Evolutionary conservation across 768 basidiomycete genomes (phyloP).

Genomic region (Floccularia luteovirens): DNA sequence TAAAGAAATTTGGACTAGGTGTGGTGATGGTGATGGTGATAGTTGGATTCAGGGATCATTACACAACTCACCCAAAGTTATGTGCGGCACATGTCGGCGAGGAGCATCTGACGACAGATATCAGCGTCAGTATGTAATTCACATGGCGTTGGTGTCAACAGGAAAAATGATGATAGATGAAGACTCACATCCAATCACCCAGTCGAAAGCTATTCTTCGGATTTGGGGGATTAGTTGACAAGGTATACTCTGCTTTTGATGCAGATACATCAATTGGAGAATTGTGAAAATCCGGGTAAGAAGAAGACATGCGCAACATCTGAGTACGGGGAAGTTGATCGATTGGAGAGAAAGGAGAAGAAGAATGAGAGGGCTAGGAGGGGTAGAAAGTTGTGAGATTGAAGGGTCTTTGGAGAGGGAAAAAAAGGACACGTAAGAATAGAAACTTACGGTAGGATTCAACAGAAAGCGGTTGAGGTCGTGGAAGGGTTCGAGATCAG

Average conservation of each 20-base stretch:
- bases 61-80: slow-evolving; percentile 70
- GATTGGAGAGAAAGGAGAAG: slow-evolving; percentile 10
- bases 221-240: slow-evolving; percentile 69
- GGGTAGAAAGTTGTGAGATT: slow-evolving; percentile 8
- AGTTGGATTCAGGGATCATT: neutral
- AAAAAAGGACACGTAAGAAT: slow-evolving; percentile 11
- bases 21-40: neutral
- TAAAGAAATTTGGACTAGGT: slow-evolving; percentile 2
- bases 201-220: slow-evolving; percentile 57
- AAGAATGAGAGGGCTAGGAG: slow-evolving; percentile 11
- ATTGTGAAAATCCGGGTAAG: slow-evolving; percentile 18
- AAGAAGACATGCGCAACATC: slow-evolving; percentile 16
- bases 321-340: slow-evolving; percentile 12
- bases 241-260: slow-evolving; percentile 34
- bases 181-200: slow-evolving; percentile 73
- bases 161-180: slow-evolving; percentile 12
- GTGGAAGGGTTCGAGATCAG: slow-evolving; percentile 53
- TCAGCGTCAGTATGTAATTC: slow-evolving; percentile 13
- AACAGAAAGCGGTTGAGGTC: slow-evolving; percentile 40
- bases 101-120: slow-evolving; percentile 47
- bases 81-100: slow-evolving; percentile 69
- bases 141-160: slow-evolving; percentile 8
- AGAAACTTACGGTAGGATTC: slow-evolving; percentile 10
- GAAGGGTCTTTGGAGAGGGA: too few species aligned
- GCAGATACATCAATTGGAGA: slow-evolving; percentile 10